phyloP scores from a whole-genome alignment of 805 yeast species.

The Candida argentea region DNA sequence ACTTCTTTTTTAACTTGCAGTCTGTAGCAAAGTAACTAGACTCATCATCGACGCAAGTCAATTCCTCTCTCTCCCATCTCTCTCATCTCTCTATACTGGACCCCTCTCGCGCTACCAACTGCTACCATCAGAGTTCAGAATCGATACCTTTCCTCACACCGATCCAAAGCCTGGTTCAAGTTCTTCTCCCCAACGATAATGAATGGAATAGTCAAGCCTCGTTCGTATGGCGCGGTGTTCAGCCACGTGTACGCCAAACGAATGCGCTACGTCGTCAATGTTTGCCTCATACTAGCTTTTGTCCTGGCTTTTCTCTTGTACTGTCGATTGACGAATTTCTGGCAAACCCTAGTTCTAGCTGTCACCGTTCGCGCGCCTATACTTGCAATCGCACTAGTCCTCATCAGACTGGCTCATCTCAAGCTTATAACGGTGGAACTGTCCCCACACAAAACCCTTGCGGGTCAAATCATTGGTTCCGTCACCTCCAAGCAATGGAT shows the following conservation, averaged over 20 bases:
- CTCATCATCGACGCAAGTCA: too few relatives aligned
- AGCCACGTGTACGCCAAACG: conserved; percentile 22
- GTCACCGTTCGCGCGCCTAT: conserved; percentile 19
- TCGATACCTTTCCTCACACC: too few relatives aligned
- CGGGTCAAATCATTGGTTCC: conserved; percentile 17
- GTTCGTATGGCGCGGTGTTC: too few relatives aligned
- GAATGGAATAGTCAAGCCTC: too few relatives aligned
- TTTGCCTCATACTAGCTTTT: conserved; percentile 18
- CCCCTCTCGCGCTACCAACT: too few relatives aligned
- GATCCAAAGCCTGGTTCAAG: too few relatives aligned
- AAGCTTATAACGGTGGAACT: conserved; percentile 20
- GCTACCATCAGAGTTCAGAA: too few relatives aligned
- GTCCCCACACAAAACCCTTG: conserved; percentile 22
- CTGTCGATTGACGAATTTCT: conserved; percentile 19
- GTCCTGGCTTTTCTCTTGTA: conserved; percentile 13
- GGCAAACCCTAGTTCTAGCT: conserved; percentile 20
- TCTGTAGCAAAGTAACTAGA: too few relatives aligned
- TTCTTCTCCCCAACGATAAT: too few relatives aligned
- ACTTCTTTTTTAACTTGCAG: too few relatives aligned
- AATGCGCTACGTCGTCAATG: conserved; percentile 24
- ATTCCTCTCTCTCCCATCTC: too few relatives aligned
- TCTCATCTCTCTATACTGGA: too few relatives aligned
- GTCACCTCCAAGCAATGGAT: conserved; percentile 11
- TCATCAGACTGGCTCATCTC: conserved; percentile 17
- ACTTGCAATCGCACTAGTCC: conserved; percentile 17